Conservation (phyloP, 257 asterid genomes). For the Fraxinus excelsior region DNA sequence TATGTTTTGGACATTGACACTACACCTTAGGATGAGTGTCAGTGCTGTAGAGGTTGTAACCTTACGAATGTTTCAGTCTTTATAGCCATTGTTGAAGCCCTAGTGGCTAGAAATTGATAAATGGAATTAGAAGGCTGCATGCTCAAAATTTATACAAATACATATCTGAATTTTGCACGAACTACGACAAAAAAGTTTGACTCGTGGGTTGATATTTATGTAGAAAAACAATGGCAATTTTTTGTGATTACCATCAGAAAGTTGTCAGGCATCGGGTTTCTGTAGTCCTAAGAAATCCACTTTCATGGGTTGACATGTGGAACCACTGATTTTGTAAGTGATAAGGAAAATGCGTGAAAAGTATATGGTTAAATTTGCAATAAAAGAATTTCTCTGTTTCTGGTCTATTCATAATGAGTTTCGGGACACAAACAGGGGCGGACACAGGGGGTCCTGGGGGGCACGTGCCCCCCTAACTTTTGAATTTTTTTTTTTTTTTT, state of each 20-base stretch:
- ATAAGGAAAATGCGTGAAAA: not conserved
- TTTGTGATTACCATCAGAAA: not conserved
- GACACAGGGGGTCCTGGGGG: too few species aligned
- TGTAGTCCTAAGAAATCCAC: not conserved
- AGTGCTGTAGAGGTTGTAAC: not conserved
- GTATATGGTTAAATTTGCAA: not conserved
- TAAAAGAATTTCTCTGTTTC: not conserved
- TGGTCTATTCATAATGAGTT: not conserved
- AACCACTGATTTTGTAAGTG: slow-evolving; percentile 4
- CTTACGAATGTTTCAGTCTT: not conserved
- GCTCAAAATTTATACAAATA: not conserved
- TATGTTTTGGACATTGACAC: not conserved
- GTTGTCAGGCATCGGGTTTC: not conserved
- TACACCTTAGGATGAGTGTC: not conserved
- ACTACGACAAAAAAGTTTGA: not conserved
- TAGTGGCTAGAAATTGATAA: not conserved
- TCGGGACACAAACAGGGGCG: not conserved
- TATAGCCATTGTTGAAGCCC: not conserved
- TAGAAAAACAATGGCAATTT: not conserved
- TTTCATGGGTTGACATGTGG: not conserved
- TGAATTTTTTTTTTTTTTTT: too few species aligned
- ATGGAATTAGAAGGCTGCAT: not conserved
- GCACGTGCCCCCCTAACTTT: too few species aligned
- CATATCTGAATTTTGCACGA: not conserved
- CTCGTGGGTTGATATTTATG: not conserved